Base-by-base conservation (phyloP, 208 protist genomes). In the Crithidia expoeki region DNA sequence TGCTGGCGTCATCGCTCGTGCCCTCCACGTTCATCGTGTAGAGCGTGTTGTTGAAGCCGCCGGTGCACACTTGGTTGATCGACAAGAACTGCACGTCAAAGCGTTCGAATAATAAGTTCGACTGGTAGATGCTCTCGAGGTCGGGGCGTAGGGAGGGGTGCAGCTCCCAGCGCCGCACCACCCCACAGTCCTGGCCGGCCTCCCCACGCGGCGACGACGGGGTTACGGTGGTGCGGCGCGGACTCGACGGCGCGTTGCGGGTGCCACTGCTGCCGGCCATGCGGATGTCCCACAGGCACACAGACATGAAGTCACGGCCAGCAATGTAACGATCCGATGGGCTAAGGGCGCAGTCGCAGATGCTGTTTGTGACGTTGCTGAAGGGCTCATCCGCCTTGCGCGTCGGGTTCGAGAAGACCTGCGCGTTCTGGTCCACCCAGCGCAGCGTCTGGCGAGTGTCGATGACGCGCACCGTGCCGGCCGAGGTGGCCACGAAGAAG, bases 261-360 rank as follows among this genome's bases (percentile, higher is more conserved):
- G 56, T 23, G 33, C 66, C 36, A 25, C 63, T 59, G 56, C 62
- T 62, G 46, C 65, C 75, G 3, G 80, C 76, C 60, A 73, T 76
- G 50, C 92, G 89, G 52, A 94, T 81, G 62, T 96, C 92, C 90
- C 89, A 94, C 50, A 96, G 55, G 60, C 83, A 93, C 25, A 90
- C 79, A 14, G 83, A 83, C 83, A 92, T 88, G 34, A 92, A 86
- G 75, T 95, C 92, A 25, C 89, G 77, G 4, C 88, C 89, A 23
- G 76, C 86, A 46, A 96, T 80, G 71, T 93, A 94, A 56, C 84
- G 80, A 7, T 89, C 88, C 44, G 88, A 96, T 25, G 92, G 86
- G 62, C 89, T 96, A 51, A 96, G 69, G 4, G 88, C 79, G 76
- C 88, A 94, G 76, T 95, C 89, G 47, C 81, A 81, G 25, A 95